Evolutionary conservation across 1,284 basidiomycete species (phyloP).

Genomic region (Leccinum fallax): DNA sequence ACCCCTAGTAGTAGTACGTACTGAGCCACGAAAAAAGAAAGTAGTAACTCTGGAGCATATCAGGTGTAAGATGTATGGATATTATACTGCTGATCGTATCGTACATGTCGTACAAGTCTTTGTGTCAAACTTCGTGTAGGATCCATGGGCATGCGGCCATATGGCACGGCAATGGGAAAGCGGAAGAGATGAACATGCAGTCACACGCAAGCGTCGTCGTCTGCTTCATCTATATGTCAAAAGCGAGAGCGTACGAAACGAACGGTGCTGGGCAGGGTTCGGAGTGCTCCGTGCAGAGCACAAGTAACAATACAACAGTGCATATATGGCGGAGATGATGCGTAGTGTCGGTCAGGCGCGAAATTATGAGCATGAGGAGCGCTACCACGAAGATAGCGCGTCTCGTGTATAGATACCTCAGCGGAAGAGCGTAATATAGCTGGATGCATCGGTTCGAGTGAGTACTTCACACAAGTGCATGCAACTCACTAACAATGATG

Average conservation of each 20-base stretch:
- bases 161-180: conserved; percentile 21
- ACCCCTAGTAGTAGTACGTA: background rate
- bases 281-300: conserved; percentile 9
- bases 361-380: conserved; percentile 21
- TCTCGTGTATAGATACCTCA: conserved; percentile 26
- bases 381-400: conserved; percentile 20
- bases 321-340: conserved; percentile 12
- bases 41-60: conserved; percentile 6
- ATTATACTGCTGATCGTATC: conserved; percentile 36
- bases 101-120: conserved; percentile 34
- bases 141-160: conserved; percentile 26
- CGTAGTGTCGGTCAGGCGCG: conserved; percentile 11
- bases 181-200: conserved; percentile 19
- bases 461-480: background rate
- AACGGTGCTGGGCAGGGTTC: conserved; percentile 1
- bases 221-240: conserved; percentile 23
- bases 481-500: conserved; percentile 21
- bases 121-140: conserved; percentile 8
- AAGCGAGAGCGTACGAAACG: conserved; percentile 8
- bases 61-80: conserved; percentile 22
- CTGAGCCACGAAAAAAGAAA: background rate
- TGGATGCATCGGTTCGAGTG: conserved; percentile 7
- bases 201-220: conserved; percentile 19
- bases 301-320: conserved; percentile 17
- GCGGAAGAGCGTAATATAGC: conserved; percentile 20